Base-by-base conservation (phyloP, 2,329 filamentous ascomycete genomes). In the Aspergillaceae sp. region DNA sequence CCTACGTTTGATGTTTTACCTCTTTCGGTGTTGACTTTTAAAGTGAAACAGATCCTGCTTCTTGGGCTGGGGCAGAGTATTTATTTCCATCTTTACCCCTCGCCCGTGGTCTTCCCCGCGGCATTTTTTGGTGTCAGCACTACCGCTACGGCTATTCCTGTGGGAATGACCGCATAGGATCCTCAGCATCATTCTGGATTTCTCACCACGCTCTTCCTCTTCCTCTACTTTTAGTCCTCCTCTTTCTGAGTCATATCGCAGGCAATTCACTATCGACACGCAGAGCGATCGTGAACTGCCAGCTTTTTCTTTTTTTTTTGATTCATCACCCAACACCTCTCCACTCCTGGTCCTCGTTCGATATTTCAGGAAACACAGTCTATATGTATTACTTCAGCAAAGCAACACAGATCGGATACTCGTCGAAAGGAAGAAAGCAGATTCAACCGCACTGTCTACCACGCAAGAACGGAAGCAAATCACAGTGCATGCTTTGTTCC, bases 311-410 rank as follows among this genome's bases (percentile, higher is more conserved):
- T 19, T 19, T 19, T 19, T 46, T 41, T 46, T 44, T 28, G 19
- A 26, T 8, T 4, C 11, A 4, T 33, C 30, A 32, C n/a, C 40
- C 32, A 19, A 29, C 38, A 46, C 43, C 35, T 11, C 29, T 40
- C 41, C 36, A 26, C 33, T n/a, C 26, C 42, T 6, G 33, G 28
- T 10, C 29, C 42, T 41, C 41, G 29, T 36, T 32, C 42, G 7
- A 34, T 30, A 40, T 30, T 40, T 11, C 41, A 30, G 35, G 5
- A 36, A 19, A 29, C 40, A 44, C 51, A 48, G 46, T 44, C 54
- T 56, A 56, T 50, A 56, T 58, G 56, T 56, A 53, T 58, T 41
- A 41, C 47, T 36, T 48, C 48, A 44, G 43, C 43, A 42, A 51
- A 10, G 42, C 43, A 42, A 44, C 51, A 43, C 40, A 40, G 40